These are phyloP conservation scores for Ophiostoma pallidulum DNA, from an alignment of 2,329 filamentous ascomycete species.

Conservation along the genomic window DNA sequence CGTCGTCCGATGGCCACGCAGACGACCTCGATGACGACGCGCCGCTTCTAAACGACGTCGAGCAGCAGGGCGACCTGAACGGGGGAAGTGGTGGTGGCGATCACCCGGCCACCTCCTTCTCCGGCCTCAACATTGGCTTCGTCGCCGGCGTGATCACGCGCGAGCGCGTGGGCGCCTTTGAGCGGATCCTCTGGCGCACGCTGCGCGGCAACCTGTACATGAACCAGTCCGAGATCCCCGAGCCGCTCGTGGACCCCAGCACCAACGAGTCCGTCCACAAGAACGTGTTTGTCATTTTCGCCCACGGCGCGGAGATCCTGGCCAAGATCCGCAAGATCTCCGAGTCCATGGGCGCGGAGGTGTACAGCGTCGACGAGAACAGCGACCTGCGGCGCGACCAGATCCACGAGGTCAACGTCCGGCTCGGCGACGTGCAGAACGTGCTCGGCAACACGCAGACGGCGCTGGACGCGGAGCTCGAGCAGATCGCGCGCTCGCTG, in stretches of 20 bases:
- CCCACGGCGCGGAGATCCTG: constrained; percentile 95
- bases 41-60: constrained; percentile 83
- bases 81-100: background rate
- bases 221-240: constrained; percentile 98
- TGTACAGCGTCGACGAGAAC: constrained; percentile 97
- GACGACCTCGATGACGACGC: constrained; percentile 63
- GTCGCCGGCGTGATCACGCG: constrained; percentile 92
- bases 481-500: constrained; percentile 83
- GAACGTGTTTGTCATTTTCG: constrained; percentile 99
- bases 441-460: constrained; percentile 92
- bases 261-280: constrained; percentile 90
- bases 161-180: constrained; percentile 88
- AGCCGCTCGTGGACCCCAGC: constrained; percentile 81
- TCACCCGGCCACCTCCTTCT: constrained; percentile 67
- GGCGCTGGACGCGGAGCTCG: constrained; percentile 85
- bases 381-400: constrained; percentile 90
- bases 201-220: constrained; percentile 97
- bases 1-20: constrained; percentile 56
- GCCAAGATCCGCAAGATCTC: constrained; percentile 99
- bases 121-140: constrained; percentile 97
- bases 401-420: constrained; percentile 93
- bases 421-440: constrained; percentile 81
- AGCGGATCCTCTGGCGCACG: constrained; percentile 95
- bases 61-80: constrained; percentile 60
- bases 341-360: constrained; percentile 87